A percentile compares a stretch with the other conserved stretches of the same genome.
phyloP scores from a whole-genome alignment of 371 early-diverging fungal genomes.

The Mortierella sp. region DNA sequence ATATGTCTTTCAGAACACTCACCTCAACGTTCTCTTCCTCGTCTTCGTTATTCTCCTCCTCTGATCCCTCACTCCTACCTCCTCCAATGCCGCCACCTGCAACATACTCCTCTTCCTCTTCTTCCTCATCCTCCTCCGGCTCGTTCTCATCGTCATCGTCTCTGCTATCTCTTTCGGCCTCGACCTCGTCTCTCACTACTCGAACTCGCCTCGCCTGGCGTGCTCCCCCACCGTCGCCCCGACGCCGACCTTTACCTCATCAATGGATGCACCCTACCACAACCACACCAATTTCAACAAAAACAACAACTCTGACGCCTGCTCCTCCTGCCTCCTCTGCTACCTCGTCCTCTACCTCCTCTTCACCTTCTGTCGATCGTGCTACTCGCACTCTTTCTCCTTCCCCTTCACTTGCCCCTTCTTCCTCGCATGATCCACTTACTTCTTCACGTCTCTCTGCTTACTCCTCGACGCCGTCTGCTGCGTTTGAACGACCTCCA shows the following conservation, averaged over 20 bases:
- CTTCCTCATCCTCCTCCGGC: conserved; percentile 8
- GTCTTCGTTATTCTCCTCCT: neutral
- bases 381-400: neutral
- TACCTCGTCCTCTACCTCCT: neutral
- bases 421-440: conserved; percentile 6
- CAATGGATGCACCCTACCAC: conserved; percentile 36
- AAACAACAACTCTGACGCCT: conserved; percentile 14
- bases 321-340: neutral
- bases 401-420: neutral
- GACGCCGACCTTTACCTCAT: conserved; percentile 32
- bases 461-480: neutral
- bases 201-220: conserved; percentile 19
- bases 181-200: conserved; percentile 17
- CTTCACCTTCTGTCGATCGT: neutral
- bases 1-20: conserved; percentile 21
- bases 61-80: neutral
- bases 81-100: conserved; percentile 11
- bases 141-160: neutral
- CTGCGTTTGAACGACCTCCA: neutral
- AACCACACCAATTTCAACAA: conserved; percentile 17
- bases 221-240: conserved; percentile 18
- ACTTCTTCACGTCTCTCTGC: conserved; percentile 8
- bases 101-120: neutral
- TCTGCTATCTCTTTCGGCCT: conserved; percentile 1
- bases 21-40: conserved; percentile 18